Evolutionary conservation across 2,329 filamentous ascomycete genomes (phyloP).

Genomic region (Dryadomyces quercivorus): DNA sequence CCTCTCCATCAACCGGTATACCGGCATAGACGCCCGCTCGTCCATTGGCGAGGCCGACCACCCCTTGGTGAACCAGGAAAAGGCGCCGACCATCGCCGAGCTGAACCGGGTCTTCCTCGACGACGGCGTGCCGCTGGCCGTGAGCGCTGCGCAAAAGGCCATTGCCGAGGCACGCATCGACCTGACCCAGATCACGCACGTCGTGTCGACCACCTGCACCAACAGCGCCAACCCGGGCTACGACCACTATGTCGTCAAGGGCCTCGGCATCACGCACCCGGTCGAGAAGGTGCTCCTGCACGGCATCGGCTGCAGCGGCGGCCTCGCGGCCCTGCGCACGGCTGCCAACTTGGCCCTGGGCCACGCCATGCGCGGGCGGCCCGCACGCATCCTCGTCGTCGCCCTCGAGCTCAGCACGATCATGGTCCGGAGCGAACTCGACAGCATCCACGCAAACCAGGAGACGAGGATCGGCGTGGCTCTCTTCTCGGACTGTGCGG

Average conservation of each 20-base stretch:
- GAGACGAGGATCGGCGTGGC: slow-evolving; percentile 52
- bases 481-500: slow-evolving; percentile 61
- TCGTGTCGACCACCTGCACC: slow-evolving; percentile 57
- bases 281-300: slow-evolving; percentile 55
- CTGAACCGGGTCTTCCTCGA: slow-evolving; percentile 42
- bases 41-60: slow-evolving; percentile 50
- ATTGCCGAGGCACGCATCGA: slow-evolving; percentile 40
- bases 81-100: slow-evolving; percentile 40
- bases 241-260: slow-evolving; percentile 51
- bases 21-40: slow-evolving; percentile 50
- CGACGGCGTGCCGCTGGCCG: slow-evolving; percentile 45
- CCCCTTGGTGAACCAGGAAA: slow-evolving; percentile 44
- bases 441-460: slow-evolving; percentile 46
- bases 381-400: slow-evolving; percentile 52
- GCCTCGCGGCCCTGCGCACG: slow-evolving; percentile 48
- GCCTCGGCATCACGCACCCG: slow-evolving; percentile 41
- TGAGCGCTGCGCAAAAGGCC: slow-evolving; percentile 41
- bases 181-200: slow-evolving; percentile 46
- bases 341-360: slow-evolving; percentile 56
- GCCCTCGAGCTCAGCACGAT: slow-evolving; percentile 52
- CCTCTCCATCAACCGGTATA: slow-evolving; percentile 49
- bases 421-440: slow-evolving; percentile 51
- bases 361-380: slow-evolving; percentile 42
- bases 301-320: slow-evolving; percentile 54
- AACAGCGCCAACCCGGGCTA: slow-evolving; percentile 59